Percentiles rank a stretch among this genome's conserved stretches.
Conservation (phyloP, 2,329 filamentous ascomycete genomes). For the Aureobasidium pullulans region DNA sequence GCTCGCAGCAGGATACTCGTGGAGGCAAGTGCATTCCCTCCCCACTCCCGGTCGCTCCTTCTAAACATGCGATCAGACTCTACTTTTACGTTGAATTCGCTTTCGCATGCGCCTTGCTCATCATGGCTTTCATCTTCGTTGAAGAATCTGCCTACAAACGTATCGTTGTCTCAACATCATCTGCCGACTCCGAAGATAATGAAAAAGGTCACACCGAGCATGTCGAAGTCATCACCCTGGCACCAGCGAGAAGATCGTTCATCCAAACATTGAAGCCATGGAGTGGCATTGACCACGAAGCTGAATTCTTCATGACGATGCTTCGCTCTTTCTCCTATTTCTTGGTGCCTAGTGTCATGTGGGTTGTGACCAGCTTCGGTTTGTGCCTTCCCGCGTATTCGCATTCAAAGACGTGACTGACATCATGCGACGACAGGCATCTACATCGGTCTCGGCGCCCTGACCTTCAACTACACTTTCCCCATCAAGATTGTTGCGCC, state of each 20-base stretch:
- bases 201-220: conserved; percentile 20
- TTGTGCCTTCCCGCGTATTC: neutral
- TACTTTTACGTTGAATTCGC: conserved; percentile 56
- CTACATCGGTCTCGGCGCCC: conserved; percentile 32
- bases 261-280: conserved; percentile 27
- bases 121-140: conserved; percentile 50
- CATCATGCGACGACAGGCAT: conserved; percentile 16
- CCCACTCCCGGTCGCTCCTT: no score
- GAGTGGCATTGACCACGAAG: conserved; percentile 27
- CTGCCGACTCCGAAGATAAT: neutral
- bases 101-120: conserved; percentile 38
- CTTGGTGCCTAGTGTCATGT: conserved; percentile 30
- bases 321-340: conserved; percentile 30
- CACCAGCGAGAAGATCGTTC: conserved; percentile 25
- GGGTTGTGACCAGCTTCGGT: conserved; percentile 32
- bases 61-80: conserved; percentile 23
- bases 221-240: conserved; percentile 21
- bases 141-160: conserved; percentile 51
- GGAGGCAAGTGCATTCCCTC: conserved; percentile 29
- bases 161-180: conserved; percentile 3
- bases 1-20: conserved; percentile 51
- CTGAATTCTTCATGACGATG: conserved; percentile 30
- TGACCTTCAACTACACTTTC: conserved; percentile 34
- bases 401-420: neutral
- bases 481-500: conserved; percentile 28